A percentile compares a stretch with the other conserved stretches of the same genome.
Evolutionary conservation across 176 grass and related monocot species (phyloP).

Genomic region (Rhynchospora tenuis): DNA sequence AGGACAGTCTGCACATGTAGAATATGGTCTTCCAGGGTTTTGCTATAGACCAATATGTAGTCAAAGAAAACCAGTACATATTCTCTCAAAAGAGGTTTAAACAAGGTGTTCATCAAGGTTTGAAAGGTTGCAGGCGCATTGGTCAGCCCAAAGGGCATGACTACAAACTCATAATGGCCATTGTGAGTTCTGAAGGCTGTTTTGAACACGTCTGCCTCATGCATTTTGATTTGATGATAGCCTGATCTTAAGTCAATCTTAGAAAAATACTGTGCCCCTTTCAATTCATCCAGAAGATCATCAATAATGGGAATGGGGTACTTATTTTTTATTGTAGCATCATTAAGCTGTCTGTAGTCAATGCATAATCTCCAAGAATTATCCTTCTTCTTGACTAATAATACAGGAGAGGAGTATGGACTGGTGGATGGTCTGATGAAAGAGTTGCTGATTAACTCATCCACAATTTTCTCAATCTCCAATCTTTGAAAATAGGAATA

Average conservation of each 20-base stretch:
- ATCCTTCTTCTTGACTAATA: conserved; percentile 4
- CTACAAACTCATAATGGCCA: too few species aligned
- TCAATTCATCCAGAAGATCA: neutral
- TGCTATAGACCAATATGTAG: neutral
- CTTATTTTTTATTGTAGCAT: neutral
- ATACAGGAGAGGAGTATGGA: neutral
- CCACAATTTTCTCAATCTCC: neutral
- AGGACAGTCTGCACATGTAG: neutral
- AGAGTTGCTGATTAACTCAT: neutral
- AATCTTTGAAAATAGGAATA: neutral
- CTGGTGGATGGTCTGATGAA: neutral
- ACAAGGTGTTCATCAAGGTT: neutral
- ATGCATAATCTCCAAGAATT: neutral
- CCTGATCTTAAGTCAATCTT: neutral
- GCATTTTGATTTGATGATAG: neutral
- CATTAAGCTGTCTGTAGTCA: neutral
- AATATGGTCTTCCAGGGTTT: neutral
- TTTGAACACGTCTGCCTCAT: neutral
- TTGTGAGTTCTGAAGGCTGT: too few species aligned
- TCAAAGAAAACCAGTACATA: neutral
- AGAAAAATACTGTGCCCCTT: neutral
- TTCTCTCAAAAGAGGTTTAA: neutral
- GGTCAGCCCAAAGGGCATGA: neutral
- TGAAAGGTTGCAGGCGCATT: too few species aligned
- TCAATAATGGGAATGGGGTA: neutral